phyloP scores from a whole-genome alignment of 352 stramenopile species.

The Pythium rhizo-oryzae region DNA sequence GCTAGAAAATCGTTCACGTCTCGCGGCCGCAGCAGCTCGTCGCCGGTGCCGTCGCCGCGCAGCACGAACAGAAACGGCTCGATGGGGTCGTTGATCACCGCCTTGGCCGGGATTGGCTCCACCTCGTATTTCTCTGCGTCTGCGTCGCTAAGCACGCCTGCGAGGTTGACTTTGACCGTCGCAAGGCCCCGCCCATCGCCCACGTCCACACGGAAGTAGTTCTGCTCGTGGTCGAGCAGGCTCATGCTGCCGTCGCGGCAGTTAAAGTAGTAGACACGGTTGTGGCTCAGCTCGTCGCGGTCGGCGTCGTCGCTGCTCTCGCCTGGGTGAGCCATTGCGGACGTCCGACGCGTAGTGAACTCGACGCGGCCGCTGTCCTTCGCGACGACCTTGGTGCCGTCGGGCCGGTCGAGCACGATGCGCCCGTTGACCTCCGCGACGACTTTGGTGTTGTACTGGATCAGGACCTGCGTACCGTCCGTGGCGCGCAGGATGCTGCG shows the following conservation, averaged over 20 bases:
- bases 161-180: slow-evolving; percentile 50
- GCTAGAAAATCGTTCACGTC: slow-evolving; percentile 44
- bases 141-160: slow-evolving; percentile 54
- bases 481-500: slow-evolving; percentile 51
- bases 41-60: slow-evolving; percentile 69
- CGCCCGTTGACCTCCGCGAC: slow-evolving; percentile 75
- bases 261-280: slow-evolving; percentile 79
- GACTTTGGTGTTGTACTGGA: slow-evolving; percentile 80
- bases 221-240: slow-evolving; percentile 75
- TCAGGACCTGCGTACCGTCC: slow-evolving; percentile 62
- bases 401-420: slow-evolving; percentile 50
- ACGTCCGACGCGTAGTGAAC: slow-evolving; percentile 28
- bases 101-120: slow-evolving; percentile 48
- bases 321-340: not conserved
- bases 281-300: slow-evolving; percentile 57
- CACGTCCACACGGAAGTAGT: slow-evolving; percentile 58
- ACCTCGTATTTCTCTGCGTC: slow-evolving; percentile 58
- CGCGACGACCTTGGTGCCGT: slow-evolving; percentile 48
- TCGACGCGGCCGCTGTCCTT: slow-evolving; percentile 79
- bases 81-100: slow-evolving; percentile 79
- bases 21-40: slow-evolving; percentile 55
- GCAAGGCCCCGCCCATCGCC: slow-evolving; percentile 30
- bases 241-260: slow-evolving; percentile 47
- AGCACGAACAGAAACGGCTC: slow-evolving; percentile 72
- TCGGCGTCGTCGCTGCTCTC: slow-evolving; percentile 59